Base-by-base conservation (phyloP, 148 eudicot genomes). In the Amaranthus cruentus region DNA sequence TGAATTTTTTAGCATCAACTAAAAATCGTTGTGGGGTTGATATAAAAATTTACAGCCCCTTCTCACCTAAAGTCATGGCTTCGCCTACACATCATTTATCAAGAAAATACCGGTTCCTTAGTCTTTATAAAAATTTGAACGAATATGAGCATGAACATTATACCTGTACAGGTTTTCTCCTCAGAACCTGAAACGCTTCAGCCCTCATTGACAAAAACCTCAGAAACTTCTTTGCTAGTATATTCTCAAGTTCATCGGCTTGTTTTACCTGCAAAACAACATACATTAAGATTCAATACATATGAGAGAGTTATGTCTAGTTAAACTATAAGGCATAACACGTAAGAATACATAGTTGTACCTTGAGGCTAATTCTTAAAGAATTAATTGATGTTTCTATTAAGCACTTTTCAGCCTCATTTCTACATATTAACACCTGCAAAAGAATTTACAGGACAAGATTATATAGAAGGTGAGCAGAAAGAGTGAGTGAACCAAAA, bases 141-240 rank as follows among this genome's bases (percentile, higher is more conserved):
- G 55, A 51, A 18, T 55, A 4, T 13, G 6, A 18, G 44, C 63
- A 64, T 47, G 6, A 14, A 67, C 5, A 67, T 48, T 15, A 50
- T 73, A 94, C 98, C 96, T 94, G 96, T 11, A 91, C 96, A 69
- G 97, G 98, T 80, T 95, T 92, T 88, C 99, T 87, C 83, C 99
- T 80, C 79, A 95, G 74, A 43, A 95, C 96, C 82, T 95, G 88
- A 88, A 95, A 95, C 75, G 97, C 99, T 87, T 95, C 97, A 21
- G 99, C 99, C 78, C 99, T 84, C 99, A 95, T 95, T 5, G 99
- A 91, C 83, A 91, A 80, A 84, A 95, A 95, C 83, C 99, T 84
- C 51, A 95, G 97, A 61, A 95, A 94, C 75, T 95, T 95, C 82
- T 95, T 95, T 42, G 99, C 80, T 60, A 95, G 80, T 60, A 95